These are phyloP conservation scores for Suhomyces sp. DNA, from an alignment of 805 yeast species.

Conservation along the genomic window DNA sequence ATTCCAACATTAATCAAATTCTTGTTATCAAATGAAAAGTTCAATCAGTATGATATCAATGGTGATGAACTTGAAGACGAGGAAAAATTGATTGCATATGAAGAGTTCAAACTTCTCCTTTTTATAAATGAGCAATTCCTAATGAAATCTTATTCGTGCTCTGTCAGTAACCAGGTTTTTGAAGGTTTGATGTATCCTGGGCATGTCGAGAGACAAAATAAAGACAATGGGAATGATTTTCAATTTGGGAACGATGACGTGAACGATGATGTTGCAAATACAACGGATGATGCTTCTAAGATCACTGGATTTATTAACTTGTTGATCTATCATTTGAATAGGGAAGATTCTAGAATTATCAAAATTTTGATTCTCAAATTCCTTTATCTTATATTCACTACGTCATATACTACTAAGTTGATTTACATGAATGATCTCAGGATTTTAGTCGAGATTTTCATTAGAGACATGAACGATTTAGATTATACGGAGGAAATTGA, in stretches of 20 bases:
- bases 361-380: conserved; percentile 79
- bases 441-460: conserved; percentile 77
- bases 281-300: conserved; percentile 4
- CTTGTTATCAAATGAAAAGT: conserved; percentile 33
- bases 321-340: conserved; percentile 60
- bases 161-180: conserved; percentile 51
- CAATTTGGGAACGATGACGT: conserved; percentile 10
- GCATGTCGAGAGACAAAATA: conserved; percentile 34
- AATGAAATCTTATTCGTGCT: conserved; percentile 49
- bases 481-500: conserved; percentile 59
- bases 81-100: conserved; percentile 51
- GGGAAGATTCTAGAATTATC: conserved; percentile 68
- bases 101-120: conserved; percentile 68
- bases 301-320: conserved; percentile 71
- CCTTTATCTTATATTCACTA: conserved; percentile 70
- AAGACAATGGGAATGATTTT: too few species aligned
- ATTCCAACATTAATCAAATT: conserved; percentile 30
- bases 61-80: conserved; percentile 50
- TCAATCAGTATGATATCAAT: conserved; percentile 32
- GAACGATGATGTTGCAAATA: conserved; percentile 2
- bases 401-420: conserved; percentile 59
- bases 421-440: conserved; percentile 82
- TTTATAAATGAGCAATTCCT: conserved; percentile 86
- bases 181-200: conserved; percentile 42
- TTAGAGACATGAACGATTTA: conserved; percentile 74